phyloP scores from a whole-genome alignment of 2,329 filamentous ascomycete species.

The Colletotrichum tofieldiae region DNA sequence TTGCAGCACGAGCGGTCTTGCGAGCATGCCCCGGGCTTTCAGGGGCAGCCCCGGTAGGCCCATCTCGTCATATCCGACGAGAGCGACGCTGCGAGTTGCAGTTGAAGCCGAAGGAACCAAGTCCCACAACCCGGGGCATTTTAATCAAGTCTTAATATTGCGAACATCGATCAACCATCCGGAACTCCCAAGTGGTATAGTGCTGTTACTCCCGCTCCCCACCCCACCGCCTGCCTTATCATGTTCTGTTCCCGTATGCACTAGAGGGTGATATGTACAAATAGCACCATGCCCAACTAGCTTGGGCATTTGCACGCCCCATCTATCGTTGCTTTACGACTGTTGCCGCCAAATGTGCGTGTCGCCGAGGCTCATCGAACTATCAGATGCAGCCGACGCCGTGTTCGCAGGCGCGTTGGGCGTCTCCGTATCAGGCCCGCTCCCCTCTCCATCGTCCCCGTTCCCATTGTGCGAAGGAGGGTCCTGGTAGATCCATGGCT shows the following conservation, averaged over 20 bases:
- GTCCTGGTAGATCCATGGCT: constrained; percentile 78
- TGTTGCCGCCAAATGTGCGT: constrained; percentile 65
- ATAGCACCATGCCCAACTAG: not conserved
- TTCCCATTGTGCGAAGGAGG: constrained; percentile 58
- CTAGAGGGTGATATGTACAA: constrained; percentile 32
- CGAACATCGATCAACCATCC: not conserved
- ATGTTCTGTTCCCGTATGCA: constrained; percentile 23
- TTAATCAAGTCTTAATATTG: not conserved
- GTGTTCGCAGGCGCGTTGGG: constrained; percentile 31
- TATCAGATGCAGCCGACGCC: constrained; percentile 56
- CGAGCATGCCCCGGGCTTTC: constrained; percentile 10
- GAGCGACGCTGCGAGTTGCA: too few species aligned
- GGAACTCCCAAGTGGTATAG: constrained; percentile 26
- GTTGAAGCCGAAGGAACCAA: not conserved
- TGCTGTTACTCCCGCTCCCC: constrained; percentile 26
- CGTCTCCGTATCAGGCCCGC: constrained; percentile 19
- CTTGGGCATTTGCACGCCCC: not conserved
- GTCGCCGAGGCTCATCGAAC: constrained; percentile 64
- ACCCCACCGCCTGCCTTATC: not conserved
- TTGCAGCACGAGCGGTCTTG: not conserved
- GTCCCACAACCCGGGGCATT: not conserved
- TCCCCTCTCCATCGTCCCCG: constrained; percentile 33
- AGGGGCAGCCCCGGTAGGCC: constrained; percentile 20
- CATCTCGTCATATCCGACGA: constrained; percentile 1
- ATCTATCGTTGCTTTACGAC: constrained; percentile 20